Evolutionary conservation across 768 basidiomycete species (phyloP), one percentile per base, ranked within the genome.

Genomic region (Pholiota microspora): DNA sequence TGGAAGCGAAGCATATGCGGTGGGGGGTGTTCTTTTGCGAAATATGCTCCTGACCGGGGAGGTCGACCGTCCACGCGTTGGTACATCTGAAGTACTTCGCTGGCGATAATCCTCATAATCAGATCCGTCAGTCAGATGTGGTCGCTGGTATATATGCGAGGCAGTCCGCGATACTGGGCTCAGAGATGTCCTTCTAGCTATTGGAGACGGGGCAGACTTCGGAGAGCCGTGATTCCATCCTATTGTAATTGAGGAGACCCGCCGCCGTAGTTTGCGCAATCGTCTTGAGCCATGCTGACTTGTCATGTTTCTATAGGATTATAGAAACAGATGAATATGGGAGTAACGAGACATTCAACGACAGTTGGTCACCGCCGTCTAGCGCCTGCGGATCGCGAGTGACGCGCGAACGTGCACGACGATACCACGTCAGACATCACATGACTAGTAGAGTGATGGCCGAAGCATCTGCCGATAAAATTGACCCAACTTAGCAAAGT

Each of bases 1-100:
- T 3, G 89, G 89, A 36, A 91, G 76, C 0, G 89, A 91, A 4
- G 86, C 78, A 62, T 91, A 91, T 0, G 83, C 76, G 23, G 84
- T 70, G 10, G 80, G 81, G 46, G 70, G 67, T 7, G 66, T 57
- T 31, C 69, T 63, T 34, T 59, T 38, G 45, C 61, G 62, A 58
- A 69, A 69, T 27, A 69, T 57, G 34, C 56, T 42, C 27, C 61
- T 53, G 1, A 55, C 56, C 35, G 67, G 65, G 27, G 68, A 67
- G n/a, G 53, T 59, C 25, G 69, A 68, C 31, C 65, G 59, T 25
- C 63, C 59, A 23, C 63, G 64, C n/a, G 59, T 29, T 15, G 47
- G 40, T 44, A 49, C 50, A 52, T 61, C 49, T 49, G 31, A 42
- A 54, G 56, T 36, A 10, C 51, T 45, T 40, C 53, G 45, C 7